Percentiles rank a stretch among this genome's conserved stretches.
Conservation (phyloP, 352 stramenopile species). For the Phytophthora brassicae region DNA sequence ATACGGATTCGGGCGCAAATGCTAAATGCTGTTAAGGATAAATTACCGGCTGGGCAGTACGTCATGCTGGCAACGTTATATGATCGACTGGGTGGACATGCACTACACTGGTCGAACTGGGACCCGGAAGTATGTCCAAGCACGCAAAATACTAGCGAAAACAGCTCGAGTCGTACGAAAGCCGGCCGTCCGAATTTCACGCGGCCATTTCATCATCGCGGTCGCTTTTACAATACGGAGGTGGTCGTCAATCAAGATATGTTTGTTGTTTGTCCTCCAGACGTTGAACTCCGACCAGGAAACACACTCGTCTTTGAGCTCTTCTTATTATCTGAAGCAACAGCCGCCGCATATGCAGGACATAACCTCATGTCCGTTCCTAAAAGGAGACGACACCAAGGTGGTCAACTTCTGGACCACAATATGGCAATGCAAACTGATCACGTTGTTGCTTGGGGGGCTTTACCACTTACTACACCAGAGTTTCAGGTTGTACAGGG, state of each 20-base stretch:
- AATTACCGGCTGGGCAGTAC: slow-evolving; percentile 76
- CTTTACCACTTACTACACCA: slow-evolving; percentile 70
- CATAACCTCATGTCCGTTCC: slow-evolving; percentile 8
- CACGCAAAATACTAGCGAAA: background rate
- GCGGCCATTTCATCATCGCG: slow-evolving; percentile 70
- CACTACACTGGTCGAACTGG: slow-evolving; percentile 75
- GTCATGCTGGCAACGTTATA: slow-evolving; percentile 85
- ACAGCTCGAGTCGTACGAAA: slow-evolving; percentile 1
- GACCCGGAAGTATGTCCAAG: slow-evolving; percentile 39
- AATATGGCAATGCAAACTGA: slow-evolving; percentile 37
- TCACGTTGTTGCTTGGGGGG: slow-evolving; percentile 83
- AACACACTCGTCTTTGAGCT: slow-evolving; percentile 62
- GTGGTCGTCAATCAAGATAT: slow-evolving; percentile 78
- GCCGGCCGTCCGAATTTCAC: slow-evolving; percentile 58
- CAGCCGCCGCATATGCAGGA: slow-evolving; percentile 1
- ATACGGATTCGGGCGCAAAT: slow-evolving; percentile 65
- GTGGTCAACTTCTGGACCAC: slow-evolving; percentile 20
- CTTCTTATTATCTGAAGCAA: slow-evolving; percentile 35
- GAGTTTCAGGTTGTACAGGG: slow-evolving; percentile 66
- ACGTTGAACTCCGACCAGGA: slow-evolving; percentile 54
- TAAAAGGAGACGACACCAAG: slow-evolving; percentile 7
- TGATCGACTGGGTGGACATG: slow-evolving; percentile 79
- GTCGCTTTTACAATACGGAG: slow-evolving; percentile 85
- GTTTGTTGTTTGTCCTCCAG: slow-evolving; percentile 74
- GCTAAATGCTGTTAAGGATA: slow-evolving; percentile 84